A percentile compares a stretch with the other conserved stretches of the same genome.
Conservation (phyloP, 2,329 filamentous ascomycete species). For the Graphium sp. region DNA sequence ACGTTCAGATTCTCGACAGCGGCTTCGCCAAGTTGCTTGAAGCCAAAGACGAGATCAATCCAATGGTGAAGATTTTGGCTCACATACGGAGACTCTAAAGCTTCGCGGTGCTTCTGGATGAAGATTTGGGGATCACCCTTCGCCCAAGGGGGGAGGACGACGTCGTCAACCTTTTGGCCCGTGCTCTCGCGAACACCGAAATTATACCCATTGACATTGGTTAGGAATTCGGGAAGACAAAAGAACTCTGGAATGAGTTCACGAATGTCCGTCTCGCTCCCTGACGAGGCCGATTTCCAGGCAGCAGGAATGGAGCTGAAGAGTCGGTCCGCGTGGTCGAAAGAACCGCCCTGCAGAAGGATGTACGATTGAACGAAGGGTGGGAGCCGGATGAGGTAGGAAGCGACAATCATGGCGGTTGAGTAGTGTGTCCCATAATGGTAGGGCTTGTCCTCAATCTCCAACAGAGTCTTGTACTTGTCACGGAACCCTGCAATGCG, state of each 20-base stretch:
- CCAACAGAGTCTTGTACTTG: conserved; percentile 72
- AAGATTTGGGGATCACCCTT: conserved; percentile 94
- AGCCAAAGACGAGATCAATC: conserved; percentile 93
- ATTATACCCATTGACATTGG: conserved; percentile 88
- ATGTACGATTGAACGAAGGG: conserved; percentile 95
- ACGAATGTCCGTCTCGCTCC: conserved; percentile 85
- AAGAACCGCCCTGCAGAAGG: conserved; percentile 83
- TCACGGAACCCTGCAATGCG: conserved; percentile 69
- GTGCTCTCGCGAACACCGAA: conserved; percentile 78
- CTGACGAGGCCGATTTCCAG: conserved; percentile 77
- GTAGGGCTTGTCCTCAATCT: conserved; percentile 86
- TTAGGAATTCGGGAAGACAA: conserved; percentile 84
- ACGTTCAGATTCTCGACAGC: conserved; percentile 87
- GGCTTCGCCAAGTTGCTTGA: conserved; percentile 83
- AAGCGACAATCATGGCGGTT: conserved; percentile 96
- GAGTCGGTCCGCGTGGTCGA: conserved; percentile 87
- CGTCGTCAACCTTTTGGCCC: conserved; percentile 65
- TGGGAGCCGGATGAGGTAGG: conserved; percentile 85
- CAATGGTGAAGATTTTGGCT: conserved; percentile 80
- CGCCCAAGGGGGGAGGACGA: conserved; percentile 86
- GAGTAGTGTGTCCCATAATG: conserved; percentile 99
- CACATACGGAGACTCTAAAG: conserved; percentile 83
- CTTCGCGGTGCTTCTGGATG: conserved; percentile 88
- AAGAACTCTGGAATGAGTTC: conserved; percentile 96
- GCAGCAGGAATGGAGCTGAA: conserved; percentile 88